Evolutionary conservation across 225 moss, liverwort and hornwort genomes (phyloP).

Genomic region (Neckera pumila): DNA sequence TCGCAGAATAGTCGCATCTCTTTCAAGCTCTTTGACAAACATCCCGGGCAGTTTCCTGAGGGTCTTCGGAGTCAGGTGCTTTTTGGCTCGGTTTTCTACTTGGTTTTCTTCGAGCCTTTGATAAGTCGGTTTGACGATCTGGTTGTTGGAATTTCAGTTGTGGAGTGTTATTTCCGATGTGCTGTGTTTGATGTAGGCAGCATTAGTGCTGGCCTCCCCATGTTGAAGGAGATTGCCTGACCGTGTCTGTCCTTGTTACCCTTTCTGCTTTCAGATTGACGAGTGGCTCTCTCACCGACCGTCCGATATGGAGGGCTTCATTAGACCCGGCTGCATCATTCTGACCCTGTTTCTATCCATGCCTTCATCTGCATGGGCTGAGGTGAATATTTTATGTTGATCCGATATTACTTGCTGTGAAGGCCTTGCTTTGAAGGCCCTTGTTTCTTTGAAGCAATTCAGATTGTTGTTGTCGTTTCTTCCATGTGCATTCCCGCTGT

Average conservation of each 20-base stretch:
- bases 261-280: slow-evolving; percentile 36
- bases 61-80: slow-evolving; percentile 66
- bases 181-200: neutral
- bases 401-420: neutral
- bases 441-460: neutral
- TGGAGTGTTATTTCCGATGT: neutral
- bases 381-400: slow-evolving; percentile 2
- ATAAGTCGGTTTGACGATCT: neutral
- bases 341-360: slow-evolving; percentile 68
- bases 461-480: neutral
- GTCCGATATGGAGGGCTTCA: slow-evolving; percentile 89
- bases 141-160: too few relatives aligned
- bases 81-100: neutral
- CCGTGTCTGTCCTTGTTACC: neutral
- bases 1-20: slow-evolving; percentile 66
- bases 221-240: neutral
- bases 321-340: slow-evolving; percentile 84
- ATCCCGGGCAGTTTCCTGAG: slow-evolving; percentile 77
- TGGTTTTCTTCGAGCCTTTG: neutral
- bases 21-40: slow-evolving; percentile 80
- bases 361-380: slow-evolving; percentile 48
- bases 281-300: slow-evolving; percentile 84
- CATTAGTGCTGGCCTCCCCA: too few relatives aligned
- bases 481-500: neutral
- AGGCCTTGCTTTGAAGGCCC: neutral